A percentile compares a stretch with the other conserved stretches of the same genome.
Evolutionary conservation across 306 rosid genomes (phyloP).

Genomic region (Ceratonia siliqua): DNA sequence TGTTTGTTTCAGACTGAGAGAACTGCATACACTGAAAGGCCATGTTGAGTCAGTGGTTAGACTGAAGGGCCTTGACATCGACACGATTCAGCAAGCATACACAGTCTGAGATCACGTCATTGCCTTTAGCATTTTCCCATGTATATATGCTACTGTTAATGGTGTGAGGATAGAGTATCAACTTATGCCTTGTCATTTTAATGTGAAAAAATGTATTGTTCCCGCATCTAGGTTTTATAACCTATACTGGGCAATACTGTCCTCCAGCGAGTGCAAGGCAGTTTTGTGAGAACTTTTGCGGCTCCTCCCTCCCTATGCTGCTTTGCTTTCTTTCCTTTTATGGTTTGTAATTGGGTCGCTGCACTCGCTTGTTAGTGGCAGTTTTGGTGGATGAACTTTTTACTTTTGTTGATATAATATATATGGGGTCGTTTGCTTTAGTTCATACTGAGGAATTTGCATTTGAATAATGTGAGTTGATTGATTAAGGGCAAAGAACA

Average conservation of each 20-base stretch:
- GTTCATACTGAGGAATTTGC: not conserved
- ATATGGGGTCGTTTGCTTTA: not conserved
- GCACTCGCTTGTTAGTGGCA: not conserved
- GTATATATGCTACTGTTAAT: not conserved
- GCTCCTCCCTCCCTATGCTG: not conserved
- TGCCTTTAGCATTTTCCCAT: not conserved
- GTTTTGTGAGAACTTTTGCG: not conserved
- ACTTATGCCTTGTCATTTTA: not conserved
- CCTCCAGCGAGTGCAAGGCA: slow-evolving; percentile 1
- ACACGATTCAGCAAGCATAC: slow-evolving; percentile 71
- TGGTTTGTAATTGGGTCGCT: not conserved
- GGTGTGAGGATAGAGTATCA: slow-evolving; percentile 12
- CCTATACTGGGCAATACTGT: not conserved
- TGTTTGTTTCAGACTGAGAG: slow-evolving; percentile 62
- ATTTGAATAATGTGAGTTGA: not conserved
- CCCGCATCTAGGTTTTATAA: not conserved
- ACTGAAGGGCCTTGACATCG: slow-evolving; percentile 67
- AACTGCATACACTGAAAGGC: slow-evolving; percentile 66
- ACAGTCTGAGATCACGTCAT: slow-evolving; percentile 41
- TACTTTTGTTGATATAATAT: not conserved
- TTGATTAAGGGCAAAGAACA: too few relatives aligned
- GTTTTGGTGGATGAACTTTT: slow-evolving; percentile 14
- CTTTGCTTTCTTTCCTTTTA: not conserved
- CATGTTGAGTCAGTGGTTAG: slow-evolving; percentile 82
- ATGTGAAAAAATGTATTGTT: not conserved